A percentile compares a stretch with the other conserved stretches of the same genome.
These are phyloP conservation scores for Claviceps sp. DNA, from an alignment of 2,329 filamentous ascomycete genomes.

Conservation along the genomic window DNA sequence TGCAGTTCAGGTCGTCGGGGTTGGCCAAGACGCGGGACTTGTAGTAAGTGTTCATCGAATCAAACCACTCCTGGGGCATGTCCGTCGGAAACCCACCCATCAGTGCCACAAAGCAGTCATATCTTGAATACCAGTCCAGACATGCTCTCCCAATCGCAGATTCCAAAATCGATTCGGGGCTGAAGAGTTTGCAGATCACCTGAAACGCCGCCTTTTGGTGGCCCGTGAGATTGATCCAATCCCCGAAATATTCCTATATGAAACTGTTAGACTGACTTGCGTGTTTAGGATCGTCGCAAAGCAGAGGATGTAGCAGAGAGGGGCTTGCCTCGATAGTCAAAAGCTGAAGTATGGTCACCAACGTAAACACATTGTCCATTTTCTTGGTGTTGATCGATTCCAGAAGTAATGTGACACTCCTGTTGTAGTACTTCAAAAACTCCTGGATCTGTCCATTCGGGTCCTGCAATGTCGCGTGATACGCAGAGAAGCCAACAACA, in stretches of 20 bases:
- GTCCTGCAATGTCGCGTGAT: slow-evolving; percentile 62
- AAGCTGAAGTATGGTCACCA: slow-evolving; percentile 81
- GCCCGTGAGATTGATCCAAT: slow-evolving; percentile 87
- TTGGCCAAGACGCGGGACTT: slow-evolving; percentile 41
- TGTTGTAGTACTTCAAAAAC: slow-evolving; percentile 84
- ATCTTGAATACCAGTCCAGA: slow-evolving; percentile 79
- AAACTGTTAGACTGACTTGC: slow-evolving; percentile 2
- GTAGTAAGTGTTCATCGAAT: slow-evolving; percentile 49
- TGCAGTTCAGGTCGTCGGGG: slow-evolving; percentile 50
- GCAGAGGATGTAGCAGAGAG: neutral
- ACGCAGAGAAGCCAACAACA: slow-evolving; percentile 76
- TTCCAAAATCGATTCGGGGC: slow-evolving; percentile 58
- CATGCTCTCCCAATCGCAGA: slow-evolving; percentile 60
- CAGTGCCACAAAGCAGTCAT: slow-evolving; percentile 73
- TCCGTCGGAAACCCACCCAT: slow-evolving; percentile 67
- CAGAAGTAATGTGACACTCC: slow-evolving; percentile 66
- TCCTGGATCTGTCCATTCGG: slow-evolving; percentile 61
- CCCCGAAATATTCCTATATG: slow-evolving; percentile 78
- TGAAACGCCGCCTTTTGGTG: slow-evolving; percentile 84
- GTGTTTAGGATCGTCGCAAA: neutral
- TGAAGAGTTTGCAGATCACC: slow-evolving; percentile 66
- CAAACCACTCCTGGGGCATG: slow-evolving; percentile 68
- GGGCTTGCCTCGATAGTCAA: slow-evolving; percentile 75
- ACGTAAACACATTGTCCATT: slow-evolving; percentile 56
- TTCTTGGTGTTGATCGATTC: slow-evolving; percentile 57